These are phyloP conservation scores for Paecilomyces formosus DNA, from an alignment of 2,329 filamentous ascomycete genomes.

Conservation along the genomic window DNA sequence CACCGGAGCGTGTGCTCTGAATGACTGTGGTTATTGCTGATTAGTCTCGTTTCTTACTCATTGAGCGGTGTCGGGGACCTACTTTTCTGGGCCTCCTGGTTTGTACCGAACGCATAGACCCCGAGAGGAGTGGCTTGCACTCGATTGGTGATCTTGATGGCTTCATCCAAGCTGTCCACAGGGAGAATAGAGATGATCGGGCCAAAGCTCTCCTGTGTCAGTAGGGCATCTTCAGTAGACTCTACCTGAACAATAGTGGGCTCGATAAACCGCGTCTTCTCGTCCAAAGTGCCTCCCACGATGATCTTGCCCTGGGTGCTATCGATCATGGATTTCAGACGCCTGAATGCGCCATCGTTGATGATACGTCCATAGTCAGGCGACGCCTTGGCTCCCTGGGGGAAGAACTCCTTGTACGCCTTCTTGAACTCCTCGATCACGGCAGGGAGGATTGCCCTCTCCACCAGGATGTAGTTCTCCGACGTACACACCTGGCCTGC, in stretches of 20 bases:
- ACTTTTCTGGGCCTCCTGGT: constrained; percentile 69
- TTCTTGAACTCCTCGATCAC: constrained; percentile 70
- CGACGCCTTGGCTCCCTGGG: constrained; percentile 69
- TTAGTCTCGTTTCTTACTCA: background rate
- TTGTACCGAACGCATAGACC: constrained; percentile 77
- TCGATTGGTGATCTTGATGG: constrained; percentile 71
- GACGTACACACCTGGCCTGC: constrained; percentile 87
- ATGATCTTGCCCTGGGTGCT: constrained; percentile 74
- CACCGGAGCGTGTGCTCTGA: constrained; percentile 57
- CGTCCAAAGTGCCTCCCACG: constrained; percentile 76
- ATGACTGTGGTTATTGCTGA: constrained; percentile 43
- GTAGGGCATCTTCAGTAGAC: constrained; percentile 65
- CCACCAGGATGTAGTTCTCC: constrained; percentile 85
- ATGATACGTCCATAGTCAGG: constrained; percentile 73
- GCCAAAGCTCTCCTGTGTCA: constrained; percentile 82
- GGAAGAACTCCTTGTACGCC: constrained; percentile 71
- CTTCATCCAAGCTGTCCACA: constrained; percentile 73
- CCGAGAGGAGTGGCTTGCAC: constrained; percentile 78
- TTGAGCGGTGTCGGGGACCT: constrained; percentile 18
- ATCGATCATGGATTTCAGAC: constrained; percentile 89
- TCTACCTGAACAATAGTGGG: constrained; percentile 86
- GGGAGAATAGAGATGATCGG: constrained; percentile 81
- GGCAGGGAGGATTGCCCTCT: constrained; percentile 61
- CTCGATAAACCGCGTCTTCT: constrained; percentile 74
- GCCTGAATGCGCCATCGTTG: constrained; percentile 69